These are phyloP conservation scores for Aspergillus ibericus DNA, from an alignment of 2,329 filamentous ascomycete species.

Conservation along the genomic window DNA sequence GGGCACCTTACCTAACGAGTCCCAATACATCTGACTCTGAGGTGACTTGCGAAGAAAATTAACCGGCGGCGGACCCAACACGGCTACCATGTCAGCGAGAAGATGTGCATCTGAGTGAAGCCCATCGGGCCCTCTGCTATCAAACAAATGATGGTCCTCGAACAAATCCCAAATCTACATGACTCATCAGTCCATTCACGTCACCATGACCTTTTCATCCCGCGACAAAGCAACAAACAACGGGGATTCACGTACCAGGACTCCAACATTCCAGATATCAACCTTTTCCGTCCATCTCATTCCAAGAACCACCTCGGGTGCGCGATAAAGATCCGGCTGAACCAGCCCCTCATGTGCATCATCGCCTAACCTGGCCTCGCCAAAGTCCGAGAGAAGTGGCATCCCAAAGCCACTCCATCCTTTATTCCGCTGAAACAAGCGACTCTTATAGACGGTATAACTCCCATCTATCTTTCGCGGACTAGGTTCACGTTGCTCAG, in stretches of 20 bases:
- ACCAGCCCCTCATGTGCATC: slow-evolving; percentile 16
- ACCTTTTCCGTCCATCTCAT: slow-evolving; percentile 28
- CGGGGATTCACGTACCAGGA: slow-evolving; percentile 17
- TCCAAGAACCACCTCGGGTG: slow-evolving; percentile 28
- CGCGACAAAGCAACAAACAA: not conserved
- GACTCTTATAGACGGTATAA: slow-evolving; percentile 24
- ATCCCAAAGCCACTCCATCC: slow-evolving; percentile 12
- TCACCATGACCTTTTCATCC: no score
- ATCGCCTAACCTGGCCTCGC: slow-evolving; percentile 21
- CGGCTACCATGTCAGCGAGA: slow-evolving; percentile 19
- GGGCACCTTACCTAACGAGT: slow-evolving; percentile 9
- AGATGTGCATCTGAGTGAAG: slow-evolving; percentile 13
- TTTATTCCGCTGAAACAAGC: slow-evolving; percentile 12
- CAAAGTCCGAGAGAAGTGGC: slow-evolving; percentile 30
- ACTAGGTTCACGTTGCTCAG: slow-evolving; percentile 20
- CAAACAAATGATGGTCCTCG: slow-evolving; percentile 19
- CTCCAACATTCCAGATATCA: slow-evolving; percentile 33
- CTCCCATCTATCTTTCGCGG: slow-evolving; percentile 25
- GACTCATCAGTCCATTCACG: no score
- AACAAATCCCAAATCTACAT: slow-evolving; percentile 17
- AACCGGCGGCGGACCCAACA: slow-evolving; percentile 16
- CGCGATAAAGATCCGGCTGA: slow-evolving; percentile 28
- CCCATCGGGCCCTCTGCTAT: slow-evolving; percentile 8
- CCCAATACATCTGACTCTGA: slow-evolving; percentile 12
- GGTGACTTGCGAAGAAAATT: slow-evolving; percentile 1